These are phyloP conservation scores for Phytophthora cajani DNA, from an alignment of 352 stramenopile species.

Conservation along the genomic window DNA sequence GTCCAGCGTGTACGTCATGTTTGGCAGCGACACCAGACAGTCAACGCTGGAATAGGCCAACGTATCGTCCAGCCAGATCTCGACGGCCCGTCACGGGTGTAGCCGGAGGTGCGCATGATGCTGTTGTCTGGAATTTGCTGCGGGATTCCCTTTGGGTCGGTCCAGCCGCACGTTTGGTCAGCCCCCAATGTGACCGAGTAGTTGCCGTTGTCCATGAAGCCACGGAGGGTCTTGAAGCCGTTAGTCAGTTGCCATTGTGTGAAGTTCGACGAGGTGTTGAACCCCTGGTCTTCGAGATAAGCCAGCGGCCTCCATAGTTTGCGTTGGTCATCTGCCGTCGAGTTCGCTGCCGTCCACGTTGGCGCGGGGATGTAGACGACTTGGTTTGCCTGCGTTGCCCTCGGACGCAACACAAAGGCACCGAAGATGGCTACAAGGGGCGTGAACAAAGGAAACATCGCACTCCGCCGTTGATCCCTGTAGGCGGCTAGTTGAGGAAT, in stretches of 20 bases:
- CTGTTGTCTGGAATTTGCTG: slow-evolving; percentile 41
- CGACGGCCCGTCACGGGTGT: slow-evolving; percentile 52
- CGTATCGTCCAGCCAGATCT: slow-evolving; percentile 42
- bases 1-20: slow-evolving; percentile 31
- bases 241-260: slow-evolving; percentile 38
- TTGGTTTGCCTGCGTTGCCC: slow-evolving; percentile 33
- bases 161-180: slow-evolving; percentile 39
- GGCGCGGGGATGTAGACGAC: slow-evolving; percentile 42
- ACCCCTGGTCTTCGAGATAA: slow-evolving; percentile 50
- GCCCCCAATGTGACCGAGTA: slow-evolving; percentile 36
- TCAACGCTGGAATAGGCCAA: slow-evolving; percentile 28
- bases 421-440: not conserved
- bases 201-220: slow-evolving; percentile 44
- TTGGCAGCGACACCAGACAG: slow-evolving; percentile 34
- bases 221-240: slow-evolving; percentile 39
- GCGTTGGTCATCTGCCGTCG: slow-evolving; percentile 26
- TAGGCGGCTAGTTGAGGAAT: not conserved
- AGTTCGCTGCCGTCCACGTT: slow-evolving; percentile 29
- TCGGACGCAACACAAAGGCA: not conserved
- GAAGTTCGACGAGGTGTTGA: slow-evolving; percentile 44
- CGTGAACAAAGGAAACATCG: not conserved
- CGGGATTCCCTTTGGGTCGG: slow-evolving; percentile 17
- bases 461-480: not conserved
- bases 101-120: slow-evolving; percentile 45
- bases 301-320: slow-evolving; percentile 44